Conservation (phyloP, 306 rosid genomes). For the Senna siamea region DNA sequence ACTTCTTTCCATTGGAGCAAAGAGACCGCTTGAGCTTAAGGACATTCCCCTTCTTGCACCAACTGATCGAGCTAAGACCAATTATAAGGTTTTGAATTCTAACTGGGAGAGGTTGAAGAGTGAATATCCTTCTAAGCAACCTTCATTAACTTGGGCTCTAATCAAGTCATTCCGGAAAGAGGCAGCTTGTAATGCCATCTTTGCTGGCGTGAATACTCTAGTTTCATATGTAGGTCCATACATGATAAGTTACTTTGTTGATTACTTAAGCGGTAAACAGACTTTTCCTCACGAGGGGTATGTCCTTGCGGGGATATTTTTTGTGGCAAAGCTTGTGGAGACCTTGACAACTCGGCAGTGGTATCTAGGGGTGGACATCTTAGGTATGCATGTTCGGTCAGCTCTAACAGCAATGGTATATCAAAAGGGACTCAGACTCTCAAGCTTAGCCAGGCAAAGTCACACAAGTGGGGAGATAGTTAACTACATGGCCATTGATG, state of each 20-base stretch:
- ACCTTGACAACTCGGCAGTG: slow-evolving; percentile 92
- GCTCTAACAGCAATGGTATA: slow-evolving; percentile 97
- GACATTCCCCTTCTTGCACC: slow-evolving; percentile 96
- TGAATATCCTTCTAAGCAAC: slow-evolving; percentile 58
- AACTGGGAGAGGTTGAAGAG: slow-evolving; percentile 93
- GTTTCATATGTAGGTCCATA: slow-evolving; percentile 97
- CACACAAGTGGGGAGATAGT: slow-evolving; percentile 98
- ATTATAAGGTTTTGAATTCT: slow-evolving; percentile 73
- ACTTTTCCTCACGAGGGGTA: slow-evolving; percentile 87
- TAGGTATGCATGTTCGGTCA: slow-evolving; percentile 98
- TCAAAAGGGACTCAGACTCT: slow-evolving; percentile 85
- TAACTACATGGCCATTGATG: slow-evolving; percentile 98
- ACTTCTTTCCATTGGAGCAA: slow-evolving; percentile 87
- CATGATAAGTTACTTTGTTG: slow-evolving; percentile 95
- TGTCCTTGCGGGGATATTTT: slow-evolving; percentile 85
- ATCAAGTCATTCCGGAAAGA: slow-evolving; percentile 92
- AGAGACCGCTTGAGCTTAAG: slow-evolving; percentile 93
- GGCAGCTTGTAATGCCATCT: slow-evolving; percentile 89
- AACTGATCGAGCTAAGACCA: slow-evolving; percentile 78
- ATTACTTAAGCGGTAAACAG: slow-evolving; percentile 86
- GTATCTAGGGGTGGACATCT: slow-evolving; percentile 97
- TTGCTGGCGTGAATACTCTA: slow-evolving; percentile 88
- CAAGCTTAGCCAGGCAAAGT: slow-evolving; percentile 91
- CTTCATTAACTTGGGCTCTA: slow-evolving; percentile 94
- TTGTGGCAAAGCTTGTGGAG: slow-evolving; percentile 89